phyloP scores from a whole-genome alignment of 2,329 filamentous ascomycete species.

The Colletotrichum zoysiae region DNA sequence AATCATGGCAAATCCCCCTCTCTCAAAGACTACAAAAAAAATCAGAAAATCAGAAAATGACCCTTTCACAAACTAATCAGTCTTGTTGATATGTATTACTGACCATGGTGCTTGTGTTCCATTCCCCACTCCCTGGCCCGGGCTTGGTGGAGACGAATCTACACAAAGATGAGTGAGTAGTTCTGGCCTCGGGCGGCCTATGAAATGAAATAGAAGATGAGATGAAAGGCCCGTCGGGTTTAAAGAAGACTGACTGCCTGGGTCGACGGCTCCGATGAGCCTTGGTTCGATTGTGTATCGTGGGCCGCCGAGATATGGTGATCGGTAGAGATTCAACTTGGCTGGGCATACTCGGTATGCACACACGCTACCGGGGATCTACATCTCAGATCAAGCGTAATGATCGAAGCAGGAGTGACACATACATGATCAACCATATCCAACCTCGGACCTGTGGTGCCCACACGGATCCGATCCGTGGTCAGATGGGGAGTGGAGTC shows the following conservation, averaged over 20 bases:
- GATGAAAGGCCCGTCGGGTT: neutral
- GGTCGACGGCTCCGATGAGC: neutral
- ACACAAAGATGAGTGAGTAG: neutral
- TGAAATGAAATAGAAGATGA: neutral
- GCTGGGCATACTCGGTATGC: neutral
- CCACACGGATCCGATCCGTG: neutral
- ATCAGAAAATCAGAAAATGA: neutral
- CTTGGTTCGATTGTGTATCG: neutral
- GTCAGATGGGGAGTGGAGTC: neutral
- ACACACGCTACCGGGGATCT: too few species aligned
- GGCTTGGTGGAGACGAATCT: neutral
- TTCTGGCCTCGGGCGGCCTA: neutral
- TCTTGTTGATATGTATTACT: neutral
- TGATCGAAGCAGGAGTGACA: neutral
- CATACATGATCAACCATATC: neutral
- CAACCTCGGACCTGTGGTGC: neutral
- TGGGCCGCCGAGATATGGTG: neutral
- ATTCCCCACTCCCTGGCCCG: too few species aligned
- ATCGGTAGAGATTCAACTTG: neutral
- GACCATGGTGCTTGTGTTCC: neutral
- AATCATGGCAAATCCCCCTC: neutral
- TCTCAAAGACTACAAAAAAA: conserved; percentile 5
- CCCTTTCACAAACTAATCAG: neutral
- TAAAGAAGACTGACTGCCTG: neutral
- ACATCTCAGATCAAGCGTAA: too few species aligned